Percentiles rank a stretch among this genome's conserved stretches.
phyloP scores from a whole-genome alignment of 345 rosid species.

The Eucalyptus coolabah region DNA sequence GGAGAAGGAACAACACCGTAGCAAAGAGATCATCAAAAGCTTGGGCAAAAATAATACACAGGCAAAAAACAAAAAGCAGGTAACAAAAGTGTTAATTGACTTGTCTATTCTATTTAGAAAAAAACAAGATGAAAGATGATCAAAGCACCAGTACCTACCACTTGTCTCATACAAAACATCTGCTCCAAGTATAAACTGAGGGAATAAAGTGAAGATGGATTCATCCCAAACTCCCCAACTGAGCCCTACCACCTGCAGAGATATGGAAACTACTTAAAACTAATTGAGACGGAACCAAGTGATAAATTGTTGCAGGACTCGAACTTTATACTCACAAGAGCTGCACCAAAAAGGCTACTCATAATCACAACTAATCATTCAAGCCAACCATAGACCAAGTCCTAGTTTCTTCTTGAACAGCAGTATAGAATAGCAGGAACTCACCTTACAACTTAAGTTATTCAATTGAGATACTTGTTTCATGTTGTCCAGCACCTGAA shows the following conservation, averaged over 20 bases:
- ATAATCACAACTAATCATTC: neutral
- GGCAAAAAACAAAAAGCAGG: neutral
- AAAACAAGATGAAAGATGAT: neutral
- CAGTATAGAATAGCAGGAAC: neutral
- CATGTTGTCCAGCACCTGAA: constrained; percentile 84
- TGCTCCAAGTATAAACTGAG: constrained; percentile 71
- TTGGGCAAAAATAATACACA: neutral
- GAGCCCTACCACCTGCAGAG: constrained; percentile 51
- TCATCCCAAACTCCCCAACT: constrained; percentile 91
- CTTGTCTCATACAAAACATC: constrained; percentile 75
- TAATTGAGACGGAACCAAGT: neutral
- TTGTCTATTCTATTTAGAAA: neutral
- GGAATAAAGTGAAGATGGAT: constrained; percentile 38
- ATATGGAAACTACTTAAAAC: neutral
- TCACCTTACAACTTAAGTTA: constrained; percentile 52
- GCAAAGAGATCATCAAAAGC: constrained; percentile 90
- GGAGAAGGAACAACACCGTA: constrained; percentile 64
- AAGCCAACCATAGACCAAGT: neutral
- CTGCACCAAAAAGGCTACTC: neutral
- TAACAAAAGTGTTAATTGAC: neutral
- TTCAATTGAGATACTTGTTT: constrained; percentile 47
- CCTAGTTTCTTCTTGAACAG: neutral
- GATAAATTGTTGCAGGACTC: neutral
- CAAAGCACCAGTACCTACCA: constrained; percentile 25
- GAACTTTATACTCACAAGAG: neutral